These are phyloP conservation scores for Echinochloa phyllopogon DNA, from an alignment of 176 grass and related monocot genomes.

Conservation along the genomic window DNA sequence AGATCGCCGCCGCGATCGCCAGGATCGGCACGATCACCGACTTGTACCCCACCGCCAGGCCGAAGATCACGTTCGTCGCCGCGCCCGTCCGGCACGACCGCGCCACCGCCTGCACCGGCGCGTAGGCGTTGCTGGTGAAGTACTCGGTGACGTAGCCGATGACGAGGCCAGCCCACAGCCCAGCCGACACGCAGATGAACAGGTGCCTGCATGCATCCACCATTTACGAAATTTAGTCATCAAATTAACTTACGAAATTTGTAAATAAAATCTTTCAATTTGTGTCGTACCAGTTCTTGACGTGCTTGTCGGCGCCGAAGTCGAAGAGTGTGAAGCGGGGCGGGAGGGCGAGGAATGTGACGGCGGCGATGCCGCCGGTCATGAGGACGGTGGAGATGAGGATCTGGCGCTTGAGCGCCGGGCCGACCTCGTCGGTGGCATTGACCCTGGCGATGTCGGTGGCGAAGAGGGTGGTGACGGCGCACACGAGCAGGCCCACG, in stretches of 20 bases:
- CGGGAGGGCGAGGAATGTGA: conserved; percentile 61
- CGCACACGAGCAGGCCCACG: conserved; percentile 63
- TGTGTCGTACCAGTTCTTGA: conserved; percentile 62
- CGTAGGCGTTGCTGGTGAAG: conserved; percentile 79
- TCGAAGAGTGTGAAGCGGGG: conserved; percentile 72
- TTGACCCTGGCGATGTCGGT: conserved; percentile 50
- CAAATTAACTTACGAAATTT: neutral
- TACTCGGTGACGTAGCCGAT: conserved; percentile 82
- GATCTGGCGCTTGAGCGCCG: conserved; percentile 63
- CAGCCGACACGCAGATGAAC: conserved; percentile 65
- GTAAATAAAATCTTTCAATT: neutral
- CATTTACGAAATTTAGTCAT: neutral
- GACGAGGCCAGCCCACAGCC: conserved; percentile 65
- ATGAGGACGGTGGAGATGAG: conserved; percentile 82
- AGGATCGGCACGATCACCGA: conserved; percentile 79
- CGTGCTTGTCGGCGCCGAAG: conserved; percentile 56
- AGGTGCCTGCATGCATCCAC: conserved; percentile 58
- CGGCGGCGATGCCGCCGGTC: conserved; percentile 55
- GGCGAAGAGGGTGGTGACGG: conserved; percentile 62
- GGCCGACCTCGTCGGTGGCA: conserved; percentile 35
- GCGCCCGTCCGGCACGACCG: conserved; percentile 78
- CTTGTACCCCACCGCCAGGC: conserved; percentile 77
- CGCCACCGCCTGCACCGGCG: conserved; percentile 66
- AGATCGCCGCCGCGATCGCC: conserved; percentile 60
- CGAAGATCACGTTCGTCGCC: conserved; percentile 89